Evolutionary conservation across 2,329 filamentous ascomycete genomes (phyloP).

Genomic region (Aspergillus ruber): DNA sequence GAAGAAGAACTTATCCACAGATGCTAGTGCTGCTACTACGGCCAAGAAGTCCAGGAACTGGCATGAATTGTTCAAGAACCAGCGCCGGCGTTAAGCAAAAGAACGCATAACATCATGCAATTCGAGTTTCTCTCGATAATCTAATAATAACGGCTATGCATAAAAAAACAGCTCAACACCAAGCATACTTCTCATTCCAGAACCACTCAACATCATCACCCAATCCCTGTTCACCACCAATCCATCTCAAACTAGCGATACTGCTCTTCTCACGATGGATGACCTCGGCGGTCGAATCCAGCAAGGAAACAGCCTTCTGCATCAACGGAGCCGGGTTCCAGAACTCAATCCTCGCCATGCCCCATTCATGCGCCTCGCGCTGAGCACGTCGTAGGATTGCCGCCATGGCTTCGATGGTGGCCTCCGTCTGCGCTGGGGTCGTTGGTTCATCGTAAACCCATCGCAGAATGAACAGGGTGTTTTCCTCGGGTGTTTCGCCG

Average conservation of each 20-base stretch:
- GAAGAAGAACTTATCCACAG: constrained; percentile 18
- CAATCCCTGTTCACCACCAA: constrained; percentile 31
- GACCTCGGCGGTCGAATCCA: constrained; percentile 33
- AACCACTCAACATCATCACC: constrained; percentile 40
- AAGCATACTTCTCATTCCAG: constrained; percentile 45
- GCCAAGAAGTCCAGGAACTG: constrained; percentile 36
- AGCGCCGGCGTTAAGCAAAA: constrained; percentile 23
- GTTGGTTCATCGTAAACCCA: constrained; percentile 36
- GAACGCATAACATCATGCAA: background rate
- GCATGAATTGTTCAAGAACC: constrained; percentile 38
- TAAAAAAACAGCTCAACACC: constrained; percentile 33
- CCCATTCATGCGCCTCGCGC: constrained; percentile 64
- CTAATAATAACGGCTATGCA: background rate
- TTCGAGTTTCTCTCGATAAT: too few relatives aligned
- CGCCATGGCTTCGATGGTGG: constrained; percentile 49
- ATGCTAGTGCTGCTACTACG: constrained; percentile 17
- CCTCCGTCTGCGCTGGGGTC: constrained; percentile 40
- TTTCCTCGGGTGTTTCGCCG: constrained; percentile 28
- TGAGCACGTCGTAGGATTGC: constrained; percentile 63
- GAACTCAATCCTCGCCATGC: constrained; percentile 62
- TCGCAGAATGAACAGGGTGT: constrained; percentile 39
- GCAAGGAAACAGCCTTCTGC: constrained; percentile 34
- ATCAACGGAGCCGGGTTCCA: constrained; percentile 70
- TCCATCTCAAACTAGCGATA: constrained; percentile 43
- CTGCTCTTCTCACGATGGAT: constrained; percentile 42